Evolutionary conservation across 1,284 basidiomycete species (phyloP).

Genomic region (Sanghuangporus baumii): DNA sequence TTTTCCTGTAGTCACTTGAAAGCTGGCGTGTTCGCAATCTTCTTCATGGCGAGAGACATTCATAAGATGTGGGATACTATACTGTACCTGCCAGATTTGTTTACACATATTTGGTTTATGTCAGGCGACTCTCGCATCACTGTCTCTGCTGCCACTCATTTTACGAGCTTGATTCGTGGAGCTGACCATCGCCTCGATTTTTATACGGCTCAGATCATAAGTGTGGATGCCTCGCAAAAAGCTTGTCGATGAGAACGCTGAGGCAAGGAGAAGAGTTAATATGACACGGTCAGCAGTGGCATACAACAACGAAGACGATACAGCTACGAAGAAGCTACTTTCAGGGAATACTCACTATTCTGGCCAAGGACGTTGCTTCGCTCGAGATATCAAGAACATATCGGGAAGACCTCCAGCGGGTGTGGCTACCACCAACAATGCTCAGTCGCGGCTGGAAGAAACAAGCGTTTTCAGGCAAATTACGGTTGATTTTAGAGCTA

Average conservation of each 20-base stretch:
- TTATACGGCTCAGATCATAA: not conserved
- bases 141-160: too few species aligned
- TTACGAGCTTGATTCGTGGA: too few species aligned
- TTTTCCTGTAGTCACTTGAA: too few species aligned
- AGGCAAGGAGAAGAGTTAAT: not conserved
- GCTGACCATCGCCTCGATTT: too few species aligned
- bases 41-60: too few species aligned
- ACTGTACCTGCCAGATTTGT: too few species aligned
- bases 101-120: too few species aligned
- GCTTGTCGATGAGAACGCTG: conserved; percentile 5
- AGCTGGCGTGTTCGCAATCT: too few species aligned
- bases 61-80: too few species aligned
- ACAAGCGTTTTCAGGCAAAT: not conserved
- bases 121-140: too few species aligned
- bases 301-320: not conserved
- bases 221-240: conserved; percentile 1
- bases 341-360: not conserved
- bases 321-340: not conserved
- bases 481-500: not conserved
- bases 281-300: not conserved
- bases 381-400: conserved; percentile 11
- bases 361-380: not conserved
- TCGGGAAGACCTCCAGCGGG: not conserved
- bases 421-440: not conserved
- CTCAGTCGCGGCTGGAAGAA: not conserved